Percentiles rank a stretch among this genome's conserved stretches.
Conservation (phyloP, 2,329 filamentous ascomycete species). For the Penicillium olsonii region DNA sequence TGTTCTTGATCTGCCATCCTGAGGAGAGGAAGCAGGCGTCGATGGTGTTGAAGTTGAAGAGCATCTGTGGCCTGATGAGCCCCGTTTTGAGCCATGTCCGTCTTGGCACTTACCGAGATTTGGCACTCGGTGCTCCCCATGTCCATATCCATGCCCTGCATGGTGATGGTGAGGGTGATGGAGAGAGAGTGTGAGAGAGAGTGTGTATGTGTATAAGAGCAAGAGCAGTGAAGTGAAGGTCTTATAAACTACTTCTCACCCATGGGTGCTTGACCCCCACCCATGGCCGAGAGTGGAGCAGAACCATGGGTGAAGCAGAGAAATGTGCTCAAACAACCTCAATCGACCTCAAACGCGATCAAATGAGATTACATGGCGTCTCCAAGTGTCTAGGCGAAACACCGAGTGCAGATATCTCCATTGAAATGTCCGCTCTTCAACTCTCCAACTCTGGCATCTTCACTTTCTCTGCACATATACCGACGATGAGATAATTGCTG, state of each 20-base stretch:
- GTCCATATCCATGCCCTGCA: constrained; percentile 27
- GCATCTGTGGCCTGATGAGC: constrained; percentile 23
- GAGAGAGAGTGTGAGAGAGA: not conserved
- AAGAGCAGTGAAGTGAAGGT: too few species aligned
- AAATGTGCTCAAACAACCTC: constrained; percentile 24
- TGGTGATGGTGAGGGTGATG: not conserved
- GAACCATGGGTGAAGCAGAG: constrained; percentile 4
- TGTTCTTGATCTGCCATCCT: constrained; percentile 22
- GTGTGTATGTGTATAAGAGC: too few species aligned
- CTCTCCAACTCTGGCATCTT: not conserved
- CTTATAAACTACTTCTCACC: constrained; percentile 13
- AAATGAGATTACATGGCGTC: too few species aligned
- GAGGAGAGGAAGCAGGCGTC: constrained; percentile 28
- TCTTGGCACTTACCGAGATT: constrained; percentile 30
- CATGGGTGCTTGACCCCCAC: not conserved
- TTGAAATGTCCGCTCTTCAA: not conserved
- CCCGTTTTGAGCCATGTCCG: not conserved
- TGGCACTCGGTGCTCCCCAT: constrained; percentile 23
- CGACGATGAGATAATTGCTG: too few species aligned
- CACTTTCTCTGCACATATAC: not conserved
- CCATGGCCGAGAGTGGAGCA: constrained; percentile 7
- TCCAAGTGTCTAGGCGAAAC: too few species aligned
- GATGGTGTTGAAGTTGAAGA: constrained; percentile 34
- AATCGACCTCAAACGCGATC: constrained; percentile 3
- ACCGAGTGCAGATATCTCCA: not conserved